A percentile compares a stretch with the other conserved stretches of the same genome.
phyloP scores from a whole-genome alignment of 2,329 filamentous ascomycete genomes.

The Neurospora sp. region DNA sequence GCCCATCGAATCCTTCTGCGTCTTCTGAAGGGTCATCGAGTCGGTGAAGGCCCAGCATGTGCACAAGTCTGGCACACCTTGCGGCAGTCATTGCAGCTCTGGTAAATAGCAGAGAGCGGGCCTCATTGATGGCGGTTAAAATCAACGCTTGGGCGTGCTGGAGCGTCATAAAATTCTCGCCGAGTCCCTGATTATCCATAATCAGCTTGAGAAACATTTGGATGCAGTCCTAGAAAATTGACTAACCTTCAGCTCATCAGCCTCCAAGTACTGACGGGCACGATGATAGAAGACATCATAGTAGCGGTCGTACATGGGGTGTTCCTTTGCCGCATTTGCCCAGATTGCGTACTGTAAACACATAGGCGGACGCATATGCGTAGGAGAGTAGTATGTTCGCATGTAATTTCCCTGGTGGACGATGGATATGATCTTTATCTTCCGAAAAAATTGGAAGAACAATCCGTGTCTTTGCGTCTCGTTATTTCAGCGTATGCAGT shows the following conservation, averaged over 20 bases:
- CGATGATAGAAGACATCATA: conserved; percentile 74
- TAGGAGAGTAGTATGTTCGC: conserved; percentile 58
- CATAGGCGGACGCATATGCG: conserved; percentile 69
- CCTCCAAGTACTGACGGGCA: conserved; percentile 71
- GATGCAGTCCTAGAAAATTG: not conserved
- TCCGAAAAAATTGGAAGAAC: conserved; percentile 61
- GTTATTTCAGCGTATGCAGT: not conserved
- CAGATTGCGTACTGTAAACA: conserved; percentile 81
- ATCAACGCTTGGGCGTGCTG: conserved; percentile 73
- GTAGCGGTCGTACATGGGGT: conserved; percentile 61
- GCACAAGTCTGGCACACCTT: conserved; percentile 55
- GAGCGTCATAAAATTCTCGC: conserved; percentile 72
- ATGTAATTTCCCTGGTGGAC: conserved; percentile 69
- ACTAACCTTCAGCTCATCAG: conserved; percentile 67
- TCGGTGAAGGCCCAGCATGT: conserved; percentile 79
- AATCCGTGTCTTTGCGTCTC: conserved; percentile 42
- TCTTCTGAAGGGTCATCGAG: conserved; percentile 57
- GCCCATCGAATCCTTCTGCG: conserved; percentile 36
- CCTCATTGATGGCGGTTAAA: conserved; percentile 67
- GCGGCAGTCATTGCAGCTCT: conserved; percentile 76
- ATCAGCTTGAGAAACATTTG: not conserved
- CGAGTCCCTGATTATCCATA: conserved; percentile 44
- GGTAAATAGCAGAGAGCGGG: conserved; percentile 75
- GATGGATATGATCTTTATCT: conserved; percentile 64
- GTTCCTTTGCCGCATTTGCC: conserved; percentile 63